Percentiles rank a stretch among this genome's conserved stretches.
Conservation (phyloP, 495 filamentous ascomycete genomes). For the Filosporella fistucella region DNA sequence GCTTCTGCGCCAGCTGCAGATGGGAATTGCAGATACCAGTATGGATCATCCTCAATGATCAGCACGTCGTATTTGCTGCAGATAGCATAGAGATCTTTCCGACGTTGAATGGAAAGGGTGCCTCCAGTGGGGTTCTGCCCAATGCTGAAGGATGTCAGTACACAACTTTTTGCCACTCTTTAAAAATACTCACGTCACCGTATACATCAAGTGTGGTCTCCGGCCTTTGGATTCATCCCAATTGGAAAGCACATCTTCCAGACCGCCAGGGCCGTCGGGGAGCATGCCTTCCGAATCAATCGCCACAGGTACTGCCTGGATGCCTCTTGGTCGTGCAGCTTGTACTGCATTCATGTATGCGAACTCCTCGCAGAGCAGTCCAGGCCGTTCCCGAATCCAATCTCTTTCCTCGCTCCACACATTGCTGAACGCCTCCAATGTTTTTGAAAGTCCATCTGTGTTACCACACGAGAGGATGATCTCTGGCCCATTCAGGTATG, state of each 20-base stretch:
- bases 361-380: constrained; percentile 71
- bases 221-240: constrained; percentile 73
- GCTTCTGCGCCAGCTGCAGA: constrained; percentile 46
- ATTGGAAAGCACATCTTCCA: constrained; percentile 72
- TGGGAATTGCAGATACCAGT: constrained; percentile 92
- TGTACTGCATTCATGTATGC: constrained; percentile 71
- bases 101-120: constrained; percentile 62
- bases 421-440: constrained; percentile 66
- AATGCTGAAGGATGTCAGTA: constrained; percentile 44
- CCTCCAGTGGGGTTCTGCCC: constrained; percentile 90
- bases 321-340: constrained; percentile 59
- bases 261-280: constrained; percentile 57
- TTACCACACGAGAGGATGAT: constrained; percentile 71
- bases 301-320: constrained; percentile 65
- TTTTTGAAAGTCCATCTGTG: constrained; percentile 81
- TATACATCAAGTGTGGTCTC: constrained; percentile 83
- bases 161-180: no score
- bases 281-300: constrained; percentile 79
- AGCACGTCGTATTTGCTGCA: constrained; percentile 85
- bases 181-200: constrained; percentile 73
- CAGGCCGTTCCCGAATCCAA: constrained; percentile 61
- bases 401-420: constrained; percentile 66
- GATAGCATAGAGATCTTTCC: constrained; percentile 73
- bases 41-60: constrained; percentile 93
- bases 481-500: constrained; percentile 72